Evolutionary conservation across 495 filamentous ascomycete species (phyloP).

Genomic region (Venustampulla echinocandica): DNA sequence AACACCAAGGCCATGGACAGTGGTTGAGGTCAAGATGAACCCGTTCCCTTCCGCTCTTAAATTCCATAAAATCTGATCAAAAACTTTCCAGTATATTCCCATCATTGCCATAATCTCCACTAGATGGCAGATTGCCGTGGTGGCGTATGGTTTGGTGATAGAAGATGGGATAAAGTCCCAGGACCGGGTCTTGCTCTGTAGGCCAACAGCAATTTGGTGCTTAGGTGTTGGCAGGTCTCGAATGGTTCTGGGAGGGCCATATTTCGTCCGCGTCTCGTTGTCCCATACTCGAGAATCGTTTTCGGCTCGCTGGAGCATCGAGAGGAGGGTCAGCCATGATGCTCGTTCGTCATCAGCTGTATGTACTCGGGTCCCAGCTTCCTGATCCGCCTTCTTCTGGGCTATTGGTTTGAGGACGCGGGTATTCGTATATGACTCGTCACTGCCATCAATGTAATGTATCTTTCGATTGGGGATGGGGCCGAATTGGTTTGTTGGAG

Average conservation of each 20-base stretch:
- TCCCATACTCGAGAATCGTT: slow-evolving; percentile 34
- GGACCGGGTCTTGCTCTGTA: slow-evolving; percentile 37
- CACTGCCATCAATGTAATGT: slow-evolving; percentile 31
- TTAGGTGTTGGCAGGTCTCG: slow-evolving; percentile 3
- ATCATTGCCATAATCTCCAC: slow-evolving; percentile 38
- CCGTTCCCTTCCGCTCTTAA: slow-evolving; percentile 45
- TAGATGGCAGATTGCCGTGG: slow-evolving; percentile 39
- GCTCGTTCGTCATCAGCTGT: slow-evolving; percentile 41
- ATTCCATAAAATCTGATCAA: slow-evolving; percentile 33
- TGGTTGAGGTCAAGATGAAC: slow-evolving; percentile 35
- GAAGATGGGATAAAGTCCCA: slow-evolving; percentile 40
- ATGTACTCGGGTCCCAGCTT: slow-evolving; percentile 26
- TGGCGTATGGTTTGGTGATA: slow-evolving; percentile 40
- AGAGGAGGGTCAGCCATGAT: slow-evolving; percentile 37
- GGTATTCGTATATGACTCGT: slow-evolving; percentile 28
- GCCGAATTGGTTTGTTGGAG: slow-evolving; percentile 30
- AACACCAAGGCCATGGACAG: slow-evolving; percentile 35
- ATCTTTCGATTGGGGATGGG: slow-evolving; percentile 30
- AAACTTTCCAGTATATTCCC: slow-evolving; percentile 43
- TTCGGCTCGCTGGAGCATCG: slow-evolving; percentile 37
- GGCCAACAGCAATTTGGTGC: slow-evolving; percentile 34
- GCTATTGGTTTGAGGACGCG: slow-evolving; percentile 18
- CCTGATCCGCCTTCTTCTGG: slow-evolving; percentile 17
- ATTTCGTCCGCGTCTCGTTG: slow-evolving; percentile 14
- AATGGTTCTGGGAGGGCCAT: slow-evolving; percentile 9